Evolutionary conservation across 1,284 basidiomycete species (phyloP).

Genomic region (Melampsora larici-populina): DNA sequence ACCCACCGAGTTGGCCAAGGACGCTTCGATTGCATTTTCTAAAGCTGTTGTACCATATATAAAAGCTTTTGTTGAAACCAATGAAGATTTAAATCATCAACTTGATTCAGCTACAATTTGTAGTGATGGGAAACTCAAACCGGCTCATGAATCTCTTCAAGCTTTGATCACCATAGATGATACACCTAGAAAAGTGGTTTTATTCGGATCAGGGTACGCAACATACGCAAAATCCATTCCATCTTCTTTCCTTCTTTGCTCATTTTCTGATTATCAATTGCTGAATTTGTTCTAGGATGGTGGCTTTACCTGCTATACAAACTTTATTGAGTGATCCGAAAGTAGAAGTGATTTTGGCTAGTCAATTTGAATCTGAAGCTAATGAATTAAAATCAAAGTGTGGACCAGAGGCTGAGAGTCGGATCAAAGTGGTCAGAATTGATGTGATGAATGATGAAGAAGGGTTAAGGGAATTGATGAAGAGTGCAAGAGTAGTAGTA

Average conservation of each 20-base stretch:
- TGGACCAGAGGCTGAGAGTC: conserved; percentile 59
- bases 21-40: conserved; percentile 75
- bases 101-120: conserved; percentile 70
- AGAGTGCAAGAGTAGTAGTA: conserved; percentile 64
- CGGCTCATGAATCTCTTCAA: conserved; percentile 64
- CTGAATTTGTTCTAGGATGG: conserved; percentile 84
- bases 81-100: conserved; percentile 56
- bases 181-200: conserved; percentile 17
- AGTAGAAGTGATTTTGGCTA: conserved; percentile 52
- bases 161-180: conserved; percentile 46
- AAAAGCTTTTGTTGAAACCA: conserved; percentile 58
- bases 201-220: conserved; percentile 39
- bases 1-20: conserved; percentile 73
- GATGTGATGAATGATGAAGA: conserved; percentile 63
- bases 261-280: not conserved
- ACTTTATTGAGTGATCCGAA: conserved; percentile 60
- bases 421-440: conserved; percentile 63
- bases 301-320: conserved; percentile 76
- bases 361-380: conserved; percentile 57
- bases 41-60: conserved; percentile 67
- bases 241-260: not conserved
- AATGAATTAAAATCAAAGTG: conserved; percentile 70
- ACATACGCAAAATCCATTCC: not conserved
- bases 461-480: conserved; percentile 62
- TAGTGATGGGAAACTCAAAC: conserved; percentile 61